Base-by-base conservation (phyloP, 495 filamentous ascomycete species). In the Daldinia grandis region DNA sequence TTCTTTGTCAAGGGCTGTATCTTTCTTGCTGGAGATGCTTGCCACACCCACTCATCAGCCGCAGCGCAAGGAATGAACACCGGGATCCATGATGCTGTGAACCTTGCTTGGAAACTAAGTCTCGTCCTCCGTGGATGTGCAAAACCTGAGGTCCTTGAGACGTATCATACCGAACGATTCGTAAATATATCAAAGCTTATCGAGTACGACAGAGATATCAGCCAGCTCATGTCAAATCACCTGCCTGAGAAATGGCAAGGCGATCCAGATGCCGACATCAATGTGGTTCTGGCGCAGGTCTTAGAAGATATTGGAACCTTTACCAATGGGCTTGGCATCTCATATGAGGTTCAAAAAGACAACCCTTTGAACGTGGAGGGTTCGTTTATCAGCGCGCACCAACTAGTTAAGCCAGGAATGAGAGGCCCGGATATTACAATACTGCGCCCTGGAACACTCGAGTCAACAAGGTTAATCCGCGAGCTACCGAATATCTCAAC, bases 51-150 rank as follows among this genome's bases (percentile, higher is more conserved):
- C 70, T 85, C 82, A 35, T 86, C 87, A 0, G 82, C 81, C 0
- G 87, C 85, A 0, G 87, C 84, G 1, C 87, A 87, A 58, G 88
- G 88, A 3, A 85, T 90, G 81, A 90, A 90, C 68, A 85, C 84
- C 0, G 87, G 88, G 0, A 85, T 89, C 27, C 82, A 85, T 40
- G 87, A 90, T 57, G 80, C 86, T 0, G 78, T 88, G 37, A 88
- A 89, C 57, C 79, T 90, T 0, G 84, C 82, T 8, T 90, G 88
- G 88, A 86, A 86, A 67, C 74, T 87, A 21, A 78, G 74, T 1
- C 58, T 75, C 7, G 80, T 78, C 5, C 62, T 86, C 1, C 58
- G 68, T 5, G 65, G 66, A 7, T 25, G 71, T n/a, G 68, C 69
- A 1, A n/a, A 5, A 0, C 64, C 73, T 5, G 58, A 27, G 4